A percentile compares a stretch with the other conserved stretches of the same genome.
Conservation (phyloP, 2,329 filamentous ascomycete genomes). For the Nemania serpens region DNA sequence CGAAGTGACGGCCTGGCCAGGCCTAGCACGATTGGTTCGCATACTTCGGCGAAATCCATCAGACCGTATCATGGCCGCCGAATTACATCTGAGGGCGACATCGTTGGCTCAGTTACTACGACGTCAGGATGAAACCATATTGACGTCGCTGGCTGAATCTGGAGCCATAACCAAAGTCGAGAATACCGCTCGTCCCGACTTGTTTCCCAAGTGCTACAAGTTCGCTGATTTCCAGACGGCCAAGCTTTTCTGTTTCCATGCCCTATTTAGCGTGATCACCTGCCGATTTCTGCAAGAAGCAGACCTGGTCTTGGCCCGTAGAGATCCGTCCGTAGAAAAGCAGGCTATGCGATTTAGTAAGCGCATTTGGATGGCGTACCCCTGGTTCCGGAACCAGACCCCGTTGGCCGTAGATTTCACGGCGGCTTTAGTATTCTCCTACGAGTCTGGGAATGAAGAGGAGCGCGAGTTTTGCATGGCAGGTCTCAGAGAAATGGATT, state of each 20-base stretch:
- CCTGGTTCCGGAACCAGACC: slow-evolving; percentile 33
- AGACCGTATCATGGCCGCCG: slow-evolving; percentile 32
- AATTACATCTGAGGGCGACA: slow-evolving; percentile 31
- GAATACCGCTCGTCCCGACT: slow-evolving; percentile 27
- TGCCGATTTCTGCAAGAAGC: slow-evolving; percentile 35
- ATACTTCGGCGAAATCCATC: slow-evolving; percentile 29
- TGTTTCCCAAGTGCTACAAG: slow-evolving; percentile 34
- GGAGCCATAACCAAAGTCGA: slow-evolving; percentile 33
- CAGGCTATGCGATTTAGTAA: slow-evolving; percentile 32
- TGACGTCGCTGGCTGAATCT: slow-evolving; percentile 26
- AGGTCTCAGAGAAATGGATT: slow-evolving; percentile 35
- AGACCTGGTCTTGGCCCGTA: slow-evolving; percentile 26
- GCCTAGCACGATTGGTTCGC: slow-evolving; percentile 32
- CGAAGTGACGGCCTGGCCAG: slow-evolving; percentile 38
- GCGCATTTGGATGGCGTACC: slow-evolving; percentile 36
- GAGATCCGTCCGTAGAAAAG: slow-evolving; percentile 28
- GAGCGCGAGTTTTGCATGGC: slow-evolving; percentile 33
- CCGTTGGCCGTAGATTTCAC: slow-evolving; percentile 38
- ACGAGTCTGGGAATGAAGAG: slow-evolving; percentile 34
- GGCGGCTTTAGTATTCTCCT: slow-evolving; percentile 34
- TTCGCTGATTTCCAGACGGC: slow-evolving; percentile 36
- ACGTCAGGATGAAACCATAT: slow-evolving; percentile 28
- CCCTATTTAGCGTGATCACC: slow-evolving; percentile 34
- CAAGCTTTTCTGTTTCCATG: slow-evolving; percentile 35
- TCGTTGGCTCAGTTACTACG: slow-evolving; percentile 31